Percentiles rank a stretch among this genome's conserved stretches.
phyloP scores from a whole-genome alignment of 441 rosid species.

The Gossypium gossypioides region DNA sequence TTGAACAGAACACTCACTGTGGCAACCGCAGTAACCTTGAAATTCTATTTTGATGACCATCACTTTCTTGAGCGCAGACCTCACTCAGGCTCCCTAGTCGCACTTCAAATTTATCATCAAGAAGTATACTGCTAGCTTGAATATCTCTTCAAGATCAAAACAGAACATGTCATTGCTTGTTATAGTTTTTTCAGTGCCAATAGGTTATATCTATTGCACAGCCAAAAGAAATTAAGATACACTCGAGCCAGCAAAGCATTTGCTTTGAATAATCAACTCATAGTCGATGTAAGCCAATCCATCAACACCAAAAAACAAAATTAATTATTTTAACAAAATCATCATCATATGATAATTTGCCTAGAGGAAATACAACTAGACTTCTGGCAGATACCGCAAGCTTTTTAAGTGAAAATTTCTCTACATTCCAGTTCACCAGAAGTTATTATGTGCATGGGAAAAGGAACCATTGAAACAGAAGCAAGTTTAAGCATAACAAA shows the following conservation, averaged over 20 bases:
- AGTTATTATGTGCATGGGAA: neutral
- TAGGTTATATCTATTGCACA: neutral
- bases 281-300: neutral
- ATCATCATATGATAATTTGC: neutral
- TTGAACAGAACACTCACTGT: slow-evolving; percentile 48
- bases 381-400: neutral
- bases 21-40: slow-evolving; percentile 71
- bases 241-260: neutral
- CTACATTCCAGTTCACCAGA: neutral
- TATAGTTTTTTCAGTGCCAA: neutral
- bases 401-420: neutral
- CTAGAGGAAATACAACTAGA: neutral
- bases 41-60: slow-evolving; percentile 67
- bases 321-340: neutral
- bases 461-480: slow-evolving; percentile 3
- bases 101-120: slow-evolving; percentile 96
- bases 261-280: neutral
- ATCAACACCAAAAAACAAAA: neutral
- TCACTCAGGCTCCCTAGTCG: slow-evolving; percentile 86
- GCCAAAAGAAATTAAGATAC: neutral
- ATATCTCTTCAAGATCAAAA: slow-evolving; percentile 51
- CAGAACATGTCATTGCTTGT: slow-evolving; percentile 14
- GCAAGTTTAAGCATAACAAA: slow-evolving; percentile 2
- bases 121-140: slow-evolving; percentile 96
- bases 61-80: slow-evolving; percentile 64